Evolutionary conservation across 2,329 filamentous ascomycete species (phyloP).

Genomic region (Cladophialophora exuberans): DNA sequence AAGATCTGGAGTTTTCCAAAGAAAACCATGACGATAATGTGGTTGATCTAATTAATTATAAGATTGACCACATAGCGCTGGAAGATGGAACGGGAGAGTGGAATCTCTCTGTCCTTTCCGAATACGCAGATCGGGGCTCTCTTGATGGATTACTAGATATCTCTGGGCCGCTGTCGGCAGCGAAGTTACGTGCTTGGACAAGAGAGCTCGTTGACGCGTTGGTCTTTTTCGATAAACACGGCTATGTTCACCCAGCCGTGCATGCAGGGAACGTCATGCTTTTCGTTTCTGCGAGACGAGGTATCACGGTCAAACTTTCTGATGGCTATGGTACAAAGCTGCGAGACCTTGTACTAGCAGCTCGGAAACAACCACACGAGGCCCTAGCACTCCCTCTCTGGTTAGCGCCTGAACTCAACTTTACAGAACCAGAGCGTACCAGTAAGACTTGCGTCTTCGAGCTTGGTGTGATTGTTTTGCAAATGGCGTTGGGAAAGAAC

Average conservation of each 20-base stretch:
- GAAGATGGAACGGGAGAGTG: slow-evolving; percentile 56
- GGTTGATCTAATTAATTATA: slow-evolving; percentile 79
- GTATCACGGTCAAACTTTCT: slow-evolving; percentile 71
- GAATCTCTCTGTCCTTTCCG: slow-evolving; percentile 75
- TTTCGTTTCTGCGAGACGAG: slow-evolving; percentile 69
- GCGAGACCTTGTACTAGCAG: slow-evolving; percentile 53
- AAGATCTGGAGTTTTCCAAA: slow-evolving; percentile 74
- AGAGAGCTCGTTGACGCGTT: slow-evolving; percentile 87
- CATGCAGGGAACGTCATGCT: slow-evolving; percentile 80
- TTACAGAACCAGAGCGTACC: slow-evolving; percentile 58
- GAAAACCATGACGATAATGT: slow-evolving; percentile 75
- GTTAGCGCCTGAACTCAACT: slow-evolving; percentile 76
- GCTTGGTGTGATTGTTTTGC: slow-evolving; percentile 84
- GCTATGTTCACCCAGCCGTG: slow-evolving; percentile 80
- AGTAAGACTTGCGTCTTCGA: slow-evolving; percentile 94
- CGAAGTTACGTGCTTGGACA: slow-evolving; percentile 85
- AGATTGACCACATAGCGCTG: slow-evolving; percentile 62
- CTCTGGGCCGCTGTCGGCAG: slow-evolving; percentile 71
- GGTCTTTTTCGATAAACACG: slow-evolving; percentile 82
- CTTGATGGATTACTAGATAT: slow-evolving; percentile 80
- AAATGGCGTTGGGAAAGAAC: slow-evolving; percentile 89
- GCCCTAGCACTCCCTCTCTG: slow-evolving; percentile 80
- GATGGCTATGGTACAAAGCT: slow-evolving; percentile 60
- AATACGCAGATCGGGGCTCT: slow-evolving; percentile 80
- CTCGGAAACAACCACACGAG: slow-evolving; percentile 55